These are phyloP conservation scores for Setaria italica DNA, from an alignment of 202 grass and related monocot species.

Conservation along the genomic window DNA sequence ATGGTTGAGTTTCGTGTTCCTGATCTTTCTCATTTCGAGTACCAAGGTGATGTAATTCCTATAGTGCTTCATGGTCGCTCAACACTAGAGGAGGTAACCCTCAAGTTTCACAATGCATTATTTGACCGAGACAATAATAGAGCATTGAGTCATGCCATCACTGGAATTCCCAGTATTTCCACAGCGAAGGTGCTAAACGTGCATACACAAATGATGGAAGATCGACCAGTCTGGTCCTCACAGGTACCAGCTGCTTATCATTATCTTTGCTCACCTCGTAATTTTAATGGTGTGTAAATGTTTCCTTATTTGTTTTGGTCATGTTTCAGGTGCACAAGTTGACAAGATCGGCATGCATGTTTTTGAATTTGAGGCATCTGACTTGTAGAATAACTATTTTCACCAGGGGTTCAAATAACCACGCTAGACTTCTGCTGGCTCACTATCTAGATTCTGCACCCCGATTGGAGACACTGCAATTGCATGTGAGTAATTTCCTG, in stretches of 20 bases:
- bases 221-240: neutral
- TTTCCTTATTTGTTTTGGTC: constrained; percentile 8
- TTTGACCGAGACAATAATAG: neutral
- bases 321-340: constrained; percentile 39
- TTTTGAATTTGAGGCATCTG: constrained; percentile 25
- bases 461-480: constrained; percentile 2
- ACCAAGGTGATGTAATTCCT: neutral
- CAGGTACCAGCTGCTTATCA: neutral
- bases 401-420: neutral
- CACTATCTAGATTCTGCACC: neutral
- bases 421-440: neutral
- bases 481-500: constrained; percentile 30
- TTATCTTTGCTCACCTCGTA: neutral
- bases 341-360: constrained; percentile 10
- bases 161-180: neutral
- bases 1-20: constrained; percentile 3
- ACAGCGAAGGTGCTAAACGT: constrained; percentile 1
- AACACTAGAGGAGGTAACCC: constrained; percentile 3
- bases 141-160: neutral
- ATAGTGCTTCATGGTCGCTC: constrained; percentile 28
- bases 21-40: constrained; percentile 1
- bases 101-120: neutral
- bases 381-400: constrained; percentile 3
- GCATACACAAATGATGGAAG: neutral
- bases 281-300: neutral